A percentile compares a stretch with the other conserved stretches of the same genome.
Evolutionary conservation across 108 stramenopile genomes (phyloP).

Genomic region (Cyclostephanos invisitatus): DNA sequence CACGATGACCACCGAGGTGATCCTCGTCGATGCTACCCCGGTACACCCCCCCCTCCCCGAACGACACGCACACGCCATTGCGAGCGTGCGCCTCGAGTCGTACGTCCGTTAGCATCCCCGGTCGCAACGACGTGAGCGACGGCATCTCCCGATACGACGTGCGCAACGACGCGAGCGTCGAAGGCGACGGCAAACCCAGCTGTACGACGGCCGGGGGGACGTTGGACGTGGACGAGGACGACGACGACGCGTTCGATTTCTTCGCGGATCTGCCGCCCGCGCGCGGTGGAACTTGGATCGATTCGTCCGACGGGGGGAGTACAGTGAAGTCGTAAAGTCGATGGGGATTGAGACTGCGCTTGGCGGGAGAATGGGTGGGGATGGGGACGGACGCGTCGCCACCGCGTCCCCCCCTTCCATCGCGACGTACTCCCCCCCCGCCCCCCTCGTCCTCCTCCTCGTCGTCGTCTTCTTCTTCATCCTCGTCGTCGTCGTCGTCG

Average conservation of each 20-base stretch:
- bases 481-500: slow-evolving; percentile 28
- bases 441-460: too few species aligned
- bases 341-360: slow-evolving; percentile 47
- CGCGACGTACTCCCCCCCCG: too few species aligned
- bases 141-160: slow-evolving; percentile 30
- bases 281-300: slow-evolving; percentile 2
- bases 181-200: background rate
- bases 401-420: background rate
- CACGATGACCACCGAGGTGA: slow-evolving; percentile 66
- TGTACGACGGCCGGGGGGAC: slow-evolving; percentile 18
- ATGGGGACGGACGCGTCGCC: too few species aligned
- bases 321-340: slow-evolving; percentile 58
- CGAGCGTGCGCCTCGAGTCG: slow-evolving; percentile 71
- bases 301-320: slow-evolving; percentile 33
- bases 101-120: slow-evolving; percentile 70
- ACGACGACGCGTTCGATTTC: too few species aligned
- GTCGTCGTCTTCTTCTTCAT: slow-evolving; percentile 43
- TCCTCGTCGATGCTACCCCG: slow-evolving; percentile 73
- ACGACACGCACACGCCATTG: slow-evolving; percentile 82
- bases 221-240: too few species aligned
- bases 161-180: slow-evolving; percentile 21
- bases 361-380: background rate
- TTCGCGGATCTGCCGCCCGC: background rate
- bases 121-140: slow-evolving; percentile 52
- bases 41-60: slow-evolving; percentile 71